Conservation (phyloP, 2,329 filamentous ascomycete genomes). For the Teratosphaeriaceae sp. region DNA sequence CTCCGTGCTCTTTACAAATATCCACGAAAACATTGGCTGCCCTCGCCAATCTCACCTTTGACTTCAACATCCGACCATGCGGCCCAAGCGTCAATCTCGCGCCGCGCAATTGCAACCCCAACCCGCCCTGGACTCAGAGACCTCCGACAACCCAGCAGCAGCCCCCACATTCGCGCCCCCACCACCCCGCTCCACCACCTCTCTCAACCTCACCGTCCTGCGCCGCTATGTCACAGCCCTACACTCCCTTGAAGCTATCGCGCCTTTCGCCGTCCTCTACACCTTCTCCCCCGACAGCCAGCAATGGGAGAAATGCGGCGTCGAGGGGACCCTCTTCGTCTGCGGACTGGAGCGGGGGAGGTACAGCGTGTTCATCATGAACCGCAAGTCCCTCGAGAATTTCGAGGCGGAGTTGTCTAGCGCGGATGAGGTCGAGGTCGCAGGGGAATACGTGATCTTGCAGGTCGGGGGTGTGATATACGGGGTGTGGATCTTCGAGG, state of each 20-base stretch:
- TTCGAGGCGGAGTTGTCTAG: conserved; percentile 38
- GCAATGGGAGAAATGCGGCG: conserved; percentile 76
- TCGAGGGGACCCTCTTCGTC: conserved; percentile 86
- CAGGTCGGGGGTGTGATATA: conserved; percentile 47
- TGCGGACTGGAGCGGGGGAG: conserved; percentile 53
- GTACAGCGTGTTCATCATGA: conserved; percentile 41
- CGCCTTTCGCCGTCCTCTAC: conserved; percentile 82
- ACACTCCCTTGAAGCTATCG: conserved; percentile 66
- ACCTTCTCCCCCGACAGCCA: conserved; percentile 59
- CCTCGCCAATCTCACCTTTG: too few species aligned
- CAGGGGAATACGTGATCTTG: conserved; percentile 55
- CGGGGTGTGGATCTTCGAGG: conserved; percentile 60
- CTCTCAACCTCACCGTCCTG: conserved; percentile 82
- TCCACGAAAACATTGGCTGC: too few species aligned
- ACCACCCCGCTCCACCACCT: conserved; percentile 63
- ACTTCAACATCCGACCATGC: conserved; percentile 7
- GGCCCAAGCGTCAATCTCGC: conserved; percentile 11
- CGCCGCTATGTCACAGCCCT: conserved; percentile 73
- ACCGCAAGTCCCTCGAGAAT: conserved; percentile 43
- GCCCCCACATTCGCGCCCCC: conserved; percentile 32
- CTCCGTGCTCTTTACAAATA: not conserved
- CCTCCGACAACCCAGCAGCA: conserved; percentile 30
- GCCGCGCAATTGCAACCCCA: conserved; percentile 14
- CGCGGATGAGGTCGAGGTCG: conserved; percentile 40
- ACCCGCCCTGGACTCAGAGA: conserved; percentile 41